Conservation (phyloP, 768 basidiomycete species). For the Rubroboletus pulcherrimus region DNA sequence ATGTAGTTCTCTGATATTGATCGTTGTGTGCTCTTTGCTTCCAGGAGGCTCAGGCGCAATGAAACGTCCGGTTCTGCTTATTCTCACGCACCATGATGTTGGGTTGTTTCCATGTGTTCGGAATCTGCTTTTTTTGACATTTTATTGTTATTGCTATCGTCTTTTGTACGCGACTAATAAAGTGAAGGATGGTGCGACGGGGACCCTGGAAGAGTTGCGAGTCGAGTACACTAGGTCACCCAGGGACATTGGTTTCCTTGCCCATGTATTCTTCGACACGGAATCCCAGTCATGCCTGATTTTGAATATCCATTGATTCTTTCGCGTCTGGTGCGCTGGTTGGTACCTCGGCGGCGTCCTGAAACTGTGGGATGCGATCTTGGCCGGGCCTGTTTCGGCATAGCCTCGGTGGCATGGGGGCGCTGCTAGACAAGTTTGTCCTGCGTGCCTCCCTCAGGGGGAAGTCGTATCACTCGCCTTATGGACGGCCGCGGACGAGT, state of each 20-base stretch:
- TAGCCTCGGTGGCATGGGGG: background rate
- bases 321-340: no score
- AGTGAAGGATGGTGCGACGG: background rate
- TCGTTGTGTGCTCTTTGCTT: background rate
- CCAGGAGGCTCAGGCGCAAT: constrained; percentile 50
- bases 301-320: no score
- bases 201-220: background rate
- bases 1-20: background rate
- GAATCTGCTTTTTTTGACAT: background rate
- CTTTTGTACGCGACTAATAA: background rate
- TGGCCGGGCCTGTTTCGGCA: background rate
- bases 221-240: no score
- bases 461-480: no score
- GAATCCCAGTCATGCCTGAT: background rate
- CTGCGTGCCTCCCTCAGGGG: background rate
- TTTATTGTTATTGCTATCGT: constrained; percentile 23
- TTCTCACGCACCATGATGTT: background rate
- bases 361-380: background rate
- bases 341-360: background rate
- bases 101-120: background rate
- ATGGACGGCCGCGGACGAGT: no score
- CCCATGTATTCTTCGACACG: background rate
- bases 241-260: background rate
- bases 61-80: background rate
- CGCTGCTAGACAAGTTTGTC: background rate